Base-by-base conservation (phyloP, 2,329 filamentous ascomycete genomes). In the Scedosporium aurantiacum region DNA sequence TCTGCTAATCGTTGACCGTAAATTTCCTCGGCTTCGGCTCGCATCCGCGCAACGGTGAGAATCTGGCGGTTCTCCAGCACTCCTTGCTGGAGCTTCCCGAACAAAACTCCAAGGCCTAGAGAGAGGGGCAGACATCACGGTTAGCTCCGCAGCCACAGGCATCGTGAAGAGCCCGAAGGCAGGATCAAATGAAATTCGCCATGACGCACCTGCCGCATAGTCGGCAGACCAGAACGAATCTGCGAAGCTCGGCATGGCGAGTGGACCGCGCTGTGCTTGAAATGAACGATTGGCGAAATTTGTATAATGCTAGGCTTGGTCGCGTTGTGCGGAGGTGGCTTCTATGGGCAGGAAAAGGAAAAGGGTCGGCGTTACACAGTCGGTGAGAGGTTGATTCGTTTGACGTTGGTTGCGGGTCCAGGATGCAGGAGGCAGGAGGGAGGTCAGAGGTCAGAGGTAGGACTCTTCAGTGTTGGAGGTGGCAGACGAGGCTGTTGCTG, bases 171-270 rank as follows among this genome's bases (percentile, higher is more conserved):
- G 43, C 43, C 21, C 47, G 5, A 58, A 12, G 25, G 54, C 41
- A 50, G 12, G 41, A 40, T 3, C 1, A 21, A 32, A 28, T 47
- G 40, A 18, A 25, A 16, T n/a, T 55, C n/a, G 43, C 28, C 27
- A 5, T 58, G 63, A 70, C 82, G 73, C 78, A 89, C 89, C 92
- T 80, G 90, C 91, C 73, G 93, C 93, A 81, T 97, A 97, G 82
- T 99, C 94, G 72, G 85, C 85, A 64, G 94, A 96, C 94, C 94
- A 99, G 78, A 99, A 97, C 58, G 92, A 96, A 77, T 93, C 91
- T 68, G 91, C 87, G 76, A 99, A 97, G 69, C 90, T 85, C 68
- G 89, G 88, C 89, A 93, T 93, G 72, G 75, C 85, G 66, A 65
- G 14, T 54, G 27, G 40, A 55, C 6, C 27, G 28, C 58, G 47